phyloP scores from a whole-genome alignment of 257 asterid genomes.

The Fraxinus anomala region DNA sequence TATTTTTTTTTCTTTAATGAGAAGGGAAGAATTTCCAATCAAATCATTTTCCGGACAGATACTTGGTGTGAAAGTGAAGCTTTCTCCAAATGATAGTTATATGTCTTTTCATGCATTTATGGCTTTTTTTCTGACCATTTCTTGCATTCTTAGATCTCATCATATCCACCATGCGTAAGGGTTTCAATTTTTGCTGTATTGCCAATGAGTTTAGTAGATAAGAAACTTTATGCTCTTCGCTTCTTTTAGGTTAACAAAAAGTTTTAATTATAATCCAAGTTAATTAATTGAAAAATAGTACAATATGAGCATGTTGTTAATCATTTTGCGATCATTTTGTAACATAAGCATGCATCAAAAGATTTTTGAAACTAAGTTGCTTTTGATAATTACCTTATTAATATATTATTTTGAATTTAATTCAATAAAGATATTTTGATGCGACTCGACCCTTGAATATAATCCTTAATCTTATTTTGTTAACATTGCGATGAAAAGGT shows the following conservation, averaged over 20 bases:
- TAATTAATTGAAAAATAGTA: neutral
- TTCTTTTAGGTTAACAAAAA: constrained; percentile 39
- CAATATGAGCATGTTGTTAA: neutral
- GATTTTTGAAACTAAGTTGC: too few species aligned
- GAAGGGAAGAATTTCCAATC: constrained; percentile 19
- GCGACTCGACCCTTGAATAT: too few species aligned
- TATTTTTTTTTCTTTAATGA: neutral
- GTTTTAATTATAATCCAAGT: constrained; percentile 6
- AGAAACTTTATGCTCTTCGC: constrained; percentile 13
- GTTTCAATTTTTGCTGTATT: constrained; percentile 26
- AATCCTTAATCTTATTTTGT: too few species aligned
- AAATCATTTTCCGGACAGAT: constrained; percentile 25
- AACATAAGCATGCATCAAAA: too few species aligned
- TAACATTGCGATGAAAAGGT: too few species aligned
- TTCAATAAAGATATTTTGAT: too few species aligned
- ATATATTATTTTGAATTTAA: too few species aligned
- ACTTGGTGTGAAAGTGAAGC: constrained; percentile 42
- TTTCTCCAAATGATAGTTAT: constrained; percentile 22
- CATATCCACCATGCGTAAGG: constrained; percentile 29
- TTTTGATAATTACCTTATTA: too few species aligned
- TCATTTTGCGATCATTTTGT: too few species aligned
- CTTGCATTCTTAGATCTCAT: constrained; percentile 31
- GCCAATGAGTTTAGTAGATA: constrained; percentile 21
- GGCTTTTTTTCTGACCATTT: constrained; percentile 15
- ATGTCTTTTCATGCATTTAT: constrained; percentile 15